Evolutionary conservation across 805 yeast species (phyloP), one percentile per base, ranked within the genome.

Genomic region (Teunomyces tritomae): DNA sequence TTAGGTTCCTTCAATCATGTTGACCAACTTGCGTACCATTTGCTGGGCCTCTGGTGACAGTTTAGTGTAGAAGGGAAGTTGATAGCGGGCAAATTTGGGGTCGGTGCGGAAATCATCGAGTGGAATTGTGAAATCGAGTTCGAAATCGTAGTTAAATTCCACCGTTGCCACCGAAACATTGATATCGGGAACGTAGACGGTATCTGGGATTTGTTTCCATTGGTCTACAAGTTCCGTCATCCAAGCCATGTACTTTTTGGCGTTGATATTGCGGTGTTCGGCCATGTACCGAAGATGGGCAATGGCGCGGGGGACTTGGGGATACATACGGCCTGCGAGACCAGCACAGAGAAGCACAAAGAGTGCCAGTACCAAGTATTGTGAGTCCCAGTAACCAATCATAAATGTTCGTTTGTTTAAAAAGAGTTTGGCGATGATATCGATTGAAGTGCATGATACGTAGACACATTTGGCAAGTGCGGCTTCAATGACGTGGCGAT

Each of bases 381-480:
- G 73, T 40, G 68, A 55, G 48, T 72, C 77, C 72, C 74, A 71
- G 47, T 63, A 70, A 2, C 76, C 77, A 13, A 65, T 52, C 16
- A 58, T 52, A 46, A 70, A 70, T 10, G 70, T 49, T 39, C 64
- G 56, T n/a, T 61, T 50, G 44, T 57, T 50, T 29, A 59, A 59
- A 36, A 60, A 65, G 36, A 71, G 55, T 44, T 65, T 59, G 28
- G 59, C 37, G 4, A 67, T 41, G 4, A 70, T 57, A 44, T 67
- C 65, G 16, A 71, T 59, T 2, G 67, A 62, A 14, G 65, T 45
- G 45, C 63, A 54, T 3, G 74, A 63, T 0, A 68, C 62, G 16
- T 55, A 51, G 3, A 68, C 51, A 8, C 69, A 63, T 43, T 58
- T 62, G 16, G 64, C 55, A 7, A 70, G 58, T 5, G 68, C 62